These are phyloP conservation scores for Geosmithia putterillii DNA, from an alignment of 2,329 filamentous ascomycete genomes.

Conservation along the genomic window DNA sequence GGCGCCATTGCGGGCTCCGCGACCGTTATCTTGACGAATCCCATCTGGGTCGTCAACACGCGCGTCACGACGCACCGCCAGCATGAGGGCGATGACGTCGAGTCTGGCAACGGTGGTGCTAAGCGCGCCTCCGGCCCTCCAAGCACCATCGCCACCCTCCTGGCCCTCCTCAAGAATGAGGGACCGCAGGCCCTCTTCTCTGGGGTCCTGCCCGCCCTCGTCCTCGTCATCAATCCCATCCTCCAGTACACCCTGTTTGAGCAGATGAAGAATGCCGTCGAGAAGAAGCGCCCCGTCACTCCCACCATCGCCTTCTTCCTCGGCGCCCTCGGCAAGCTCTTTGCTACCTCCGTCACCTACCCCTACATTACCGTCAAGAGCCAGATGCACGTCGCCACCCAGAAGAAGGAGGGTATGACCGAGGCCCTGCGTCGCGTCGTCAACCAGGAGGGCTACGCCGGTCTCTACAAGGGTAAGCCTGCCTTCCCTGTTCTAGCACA, in stretches of 20 bases:
- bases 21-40: slow-evolving; percentile 92
- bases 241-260: slow-evolving; percentile 98
- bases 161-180: slow-evolving; percentile 71
- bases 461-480: slow-evolving; percentile 79
- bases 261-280: slow-evolving; percentile 86
- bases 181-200: slow-evolving; percentile 78
- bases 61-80: slow-evolving; percentile 86
- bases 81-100: slow-evolving; percentile 20
- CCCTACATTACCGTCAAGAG: slow-evolving; percentile 99
- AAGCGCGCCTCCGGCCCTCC: slow-evolving; percentile 33
- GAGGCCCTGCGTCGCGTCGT: slow-evolving; percentile 69
- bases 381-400: slow-evolving; percentile 83
- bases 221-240: slow-evolving; percentile 96
- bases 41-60: slow-evolving; percentile 98
- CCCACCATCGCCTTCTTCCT: slow-evolving; percentile 82
- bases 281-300: slow-evolving; percentile 62
- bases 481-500: not conserved
- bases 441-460: slow-evolving; percentile 78
- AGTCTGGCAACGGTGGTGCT: slow-evolving; percentile 16
- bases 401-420: slow-evolving; percentile 70
- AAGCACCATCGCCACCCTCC: slow-evolving; percentile 69
- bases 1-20: slow-evolving; percentile 88
- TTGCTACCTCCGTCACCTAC: slow-evolving; percentile 89
- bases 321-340: slow-evolving; percentile 85
- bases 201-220: slow-evolving; percentile 81